A percentile compares a stretch with the other conserved stretches of the same genome.
phyloP scores from a whole-genome alignment of 2,329 filamentous ascomycete genomes.

The Fonsecaea pedrosoi region DNA sequence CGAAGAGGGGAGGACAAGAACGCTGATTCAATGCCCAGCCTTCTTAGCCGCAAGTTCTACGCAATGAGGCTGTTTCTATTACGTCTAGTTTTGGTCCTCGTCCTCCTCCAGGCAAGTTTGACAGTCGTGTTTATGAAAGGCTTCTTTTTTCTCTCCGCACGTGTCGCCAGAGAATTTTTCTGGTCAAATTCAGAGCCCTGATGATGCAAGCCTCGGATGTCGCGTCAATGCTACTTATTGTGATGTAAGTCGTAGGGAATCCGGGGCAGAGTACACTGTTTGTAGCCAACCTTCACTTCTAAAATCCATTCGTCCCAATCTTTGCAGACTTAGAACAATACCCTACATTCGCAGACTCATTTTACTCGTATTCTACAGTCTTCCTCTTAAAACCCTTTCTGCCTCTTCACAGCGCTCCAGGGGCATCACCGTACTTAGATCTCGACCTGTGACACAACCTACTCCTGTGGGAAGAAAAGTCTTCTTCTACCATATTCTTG shows the following conservation, averaged over 20 bases:
- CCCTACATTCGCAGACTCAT: neutral
- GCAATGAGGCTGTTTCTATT: constrained; percentile 36
- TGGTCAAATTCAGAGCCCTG: constrained; percentile 12
- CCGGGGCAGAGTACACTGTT: neutral
- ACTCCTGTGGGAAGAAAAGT: neutral
- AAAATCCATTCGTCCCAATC: neutral
- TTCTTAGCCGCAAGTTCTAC: constrained; percentile 17
- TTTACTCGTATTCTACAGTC: neutral
- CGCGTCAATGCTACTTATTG: neutral
- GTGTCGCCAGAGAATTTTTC: constrained; percentile 31
- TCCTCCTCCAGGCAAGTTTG: constrained; percentile 8
- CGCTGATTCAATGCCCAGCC: constrained; percentile 6
- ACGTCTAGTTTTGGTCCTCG: constrained; percentile 28
- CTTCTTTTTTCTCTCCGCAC: constrained; percentile 31
- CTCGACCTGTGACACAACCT: neutral
- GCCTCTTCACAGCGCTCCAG: neutral
- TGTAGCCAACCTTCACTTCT: neutral
- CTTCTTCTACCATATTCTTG: neutral
- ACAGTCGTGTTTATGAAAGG: neutral
- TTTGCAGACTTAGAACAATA: neutral
- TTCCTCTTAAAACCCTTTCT: neutral
- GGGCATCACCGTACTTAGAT: neutral
- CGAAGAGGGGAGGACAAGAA: constrained; percentile 10
- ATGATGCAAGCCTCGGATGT: constrained; percentile 22
- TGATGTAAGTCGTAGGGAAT: neutral